Conservation (phyloP, 2,329 filamentous ascomycete species). For the Cordyceps fumosorosea region DNA sequence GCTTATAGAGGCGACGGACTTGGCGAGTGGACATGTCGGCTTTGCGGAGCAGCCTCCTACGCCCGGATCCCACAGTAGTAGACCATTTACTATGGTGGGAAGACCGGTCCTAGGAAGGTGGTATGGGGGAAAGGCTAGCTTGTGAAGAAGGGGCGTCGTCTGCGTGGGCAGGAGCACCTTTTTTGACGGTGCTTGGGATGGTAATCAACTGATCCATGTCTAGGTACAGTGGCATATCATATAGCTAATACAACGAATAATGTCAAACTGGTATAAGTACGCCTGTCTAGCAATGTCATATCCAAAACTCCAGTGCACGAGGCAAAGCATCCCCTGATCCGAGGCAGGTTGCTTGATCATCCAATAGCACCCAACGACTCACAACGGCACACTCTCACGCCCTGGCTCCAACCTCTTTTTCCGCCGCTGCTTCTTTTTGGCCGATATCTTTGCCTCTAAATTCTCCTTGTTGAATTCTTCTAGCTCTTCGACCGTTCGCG, state of each 20-base stretch:
- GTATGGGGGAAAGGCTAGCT: background rate
- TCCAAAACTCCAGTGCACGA: background rate
- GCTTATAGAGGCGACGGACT: background rate
- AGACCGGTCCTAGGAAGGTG: background rate
- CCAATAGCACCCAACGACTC: background rate
- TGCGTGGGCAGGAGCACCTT: too few relatives aligned
- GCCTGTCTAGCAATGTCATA: background rate
- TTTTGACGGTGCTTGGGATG: too few relatives aligned
- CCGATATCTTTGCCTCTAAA: background rate
- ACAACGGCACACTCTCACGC: background rate
- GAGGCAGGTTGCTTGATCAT: background rate
- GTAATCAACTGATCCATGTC: too few relatives aligned
- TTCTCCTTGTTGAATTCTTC: background rate
- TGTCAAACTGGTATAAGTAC: background rate
- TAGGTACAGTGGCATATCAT: too few relatives aligned
- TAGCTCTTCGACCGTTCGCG: constrained; percentile 3
- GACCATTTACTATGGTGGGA: background rate
- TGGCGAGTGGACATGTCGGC: background rate
- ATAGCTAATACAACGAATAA: background rate
- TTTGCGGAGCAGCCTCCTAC: background rate
- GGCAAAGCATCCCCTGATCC: background rate
- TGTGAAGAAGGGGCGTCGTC: background rate
- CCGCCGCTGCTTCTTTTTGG: background rate
- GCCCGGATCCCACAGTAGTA: background rate
- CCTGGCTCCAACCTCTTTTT: background rate